Evolutionary conservation across 805 yeast genomes (phyloP), one percentile per base, ranked within the genome.

Genomic region (Starmerella sirachaensis): DNA sequence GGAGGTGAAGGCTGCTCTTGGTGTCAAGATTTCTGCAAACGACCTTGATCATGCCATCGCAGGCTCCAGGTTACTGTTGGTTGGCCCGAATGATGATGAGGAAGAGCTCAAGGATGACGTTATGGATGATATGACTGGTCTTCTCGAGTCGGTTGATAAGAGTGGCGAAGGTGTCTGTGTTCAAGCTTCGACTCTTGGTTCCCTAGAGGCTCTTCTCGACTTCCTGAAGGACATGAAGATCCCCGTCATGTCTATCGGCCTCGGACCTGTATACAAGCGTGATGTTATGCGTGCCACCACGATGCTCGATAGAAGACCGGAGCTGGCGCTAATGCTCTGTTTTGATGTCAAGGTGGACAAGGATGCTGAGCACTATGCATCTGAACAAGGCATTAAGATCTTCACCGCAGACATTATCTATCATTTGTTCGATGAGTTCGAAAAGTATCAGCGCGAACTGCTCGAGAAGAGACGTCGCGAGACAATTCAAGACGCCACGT

Each of bases 11-110:
- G 99, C 99, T 19, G 98, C 99, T 26, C 70, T 91, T 51, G 99
- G 99, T 74, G 96, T 91, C 40, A 86, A 91, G 71, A 84, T 91
- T 59, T 93, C 97, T 39, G 99, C 98, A 28, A 83, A 83, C 58
- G 98, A 91, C 58, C 73, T 91, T 51, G 98, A 91, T 56, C 88
- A 91, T 64, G 98, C 99, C 10, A 95, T 91, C 57, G 96, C 99
- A 32, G 99, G 99, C 65, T 91, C 98, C 18, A 74, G 98, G 59
- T 68, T 91, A 60, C 65, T 91, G 46, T 88, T 88, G 52, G 96
- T 86, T 48, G 94, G 94, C 30, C 93, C 86, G 48, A 95, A 83
- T 42, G 99, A 91, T 51, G 97, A 91, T 52, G 98, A 91, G 65
- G 98, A 91, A 45, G 97, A 88, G 42, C 56, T 91, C 53, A 79